phyloP scores from a whole-genome alignment of 257 asterid genomes.

The Eucommia ulmoides region DNA sequence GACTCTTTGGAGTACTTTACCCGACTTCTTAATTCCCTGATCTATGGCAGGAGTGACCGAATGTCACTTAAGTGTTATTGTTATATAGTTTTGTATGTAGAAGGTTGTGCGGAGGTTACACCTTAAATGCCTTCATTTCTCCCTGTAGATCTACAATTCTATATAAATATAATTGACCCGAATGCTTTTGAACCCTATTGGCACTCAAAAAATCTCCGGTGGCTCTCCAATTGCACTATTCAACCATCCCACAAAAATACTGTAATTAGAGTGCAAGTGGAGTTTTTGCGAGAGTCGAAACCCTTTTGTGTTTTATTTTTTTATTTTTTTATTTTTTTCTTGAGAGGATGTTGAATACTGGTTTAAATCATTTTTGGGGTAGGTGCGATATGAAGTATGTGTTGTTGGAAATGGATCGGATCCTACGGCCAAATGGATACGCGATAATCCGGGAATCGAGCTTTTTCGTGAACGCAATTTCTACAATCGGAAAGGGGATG shows the following conservation, averaged over 20 bases:
- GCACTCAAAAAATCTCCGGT: neutral
- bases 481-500: conserved; percentile 75
- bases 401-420: conserved; percentile 89
- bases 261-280: neutral
- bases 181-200: too few species aligned
- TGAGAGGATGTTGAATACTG: neutral
- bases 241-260: neutral
- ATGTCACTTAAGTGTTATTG: too few species aligned
- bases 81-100: too few species aligned
- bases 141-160: too few species aligned
- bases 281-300: neutral
- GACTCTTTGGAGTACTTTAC: too few species aligned
- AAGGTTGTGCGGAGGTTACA: too few species aligned
- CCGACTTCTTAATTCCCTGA: too few species aligned
- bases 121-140: too few species aligned
- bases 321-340: neutral
- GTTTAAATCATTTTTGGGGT: conserved; percentile 7
- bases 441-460: conserved; percentile 77
- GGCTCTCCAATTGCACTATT: neutral
- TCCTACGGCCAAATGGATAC: conserved; percentile 80
- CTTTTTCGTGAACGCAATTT: conserved; percentile 49
- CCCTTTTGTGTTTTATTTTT: too few species aligned
- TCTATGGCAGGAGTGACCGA: too few species aligned
- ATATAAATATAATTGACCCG: too few species aligned
- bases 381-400: conserved; percentile 95